These are phyloP conservation scores for Epipyxis sp. DNA, from an alignment of 108 stramenopile genomes.

Conservation along the genomic window DNA sequence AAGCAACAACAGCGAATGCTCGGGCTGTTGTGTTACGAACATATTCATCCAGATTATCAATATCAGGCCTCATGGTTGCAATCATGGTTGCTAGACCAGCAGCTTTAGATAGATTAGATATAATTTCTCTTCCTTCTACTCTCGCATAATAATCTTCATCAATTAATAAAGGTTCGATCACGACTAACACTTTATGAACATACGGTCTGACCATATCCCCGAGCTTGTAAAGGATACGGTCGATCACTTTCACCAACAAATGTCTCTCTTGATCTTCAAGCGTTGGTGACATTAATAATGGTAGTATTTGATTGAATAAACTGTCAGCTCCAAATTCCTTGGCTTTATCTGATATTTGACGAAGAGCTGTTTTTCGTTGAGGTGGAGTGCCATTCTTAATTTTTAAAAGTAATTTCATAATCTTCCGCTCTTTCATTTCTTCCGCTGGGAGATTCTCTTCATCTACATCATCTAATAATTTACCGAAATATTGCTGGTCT, in stretches of 20 bases:
- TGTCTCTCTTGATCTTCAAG: constrained; percentile 98
- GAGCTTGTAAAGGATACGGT: constrained; percentile 93
- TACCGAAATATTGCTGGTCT: constrained; percentile 91
- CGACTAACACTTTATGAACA: constrained; percentile 93
- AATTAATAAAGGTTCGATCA: constrained; percentile 94
- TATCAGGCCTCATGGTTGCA: constrained; percentile 98
- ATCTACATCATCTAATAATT: constrained; percentile 82
- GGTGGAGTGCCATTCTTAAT: constrained; percentile 98
- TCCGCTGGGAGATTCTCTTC: constrained; percentile 50
- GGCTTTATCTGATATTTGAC: constrained; percentile 96
- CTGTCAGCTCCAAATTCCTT: constrained; percentile 87
- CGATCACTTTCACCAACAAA: constrained; percentile 97
- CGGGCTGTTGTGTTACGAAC: constrained; percentile 94
- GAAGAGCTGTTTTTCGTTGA: constrained; percentile 94
- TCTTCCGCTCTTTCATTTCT: constrained; percentile 52
- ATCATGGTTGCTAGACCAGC: constrained; percentile 99
- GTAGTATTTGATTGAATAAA: constrained; percentile 92
- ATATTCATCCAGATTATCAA: constrained; percentile 96
- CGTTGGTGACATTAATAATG: constrained; percentile 92
- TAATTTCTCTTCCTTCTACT: constrained; percentile 96
- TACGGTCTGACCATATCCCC: constrained; percentile 93
- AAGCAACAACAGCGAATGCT: constrained; percentile 97
- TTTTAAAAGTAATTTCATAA: constrained; percentile 86
- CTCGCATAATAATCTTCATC: constrained; percentile 99
- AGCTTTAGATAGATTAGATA: constrained; percentile 97